phyloP scores from a whole-genome alignment of 345 rosid species.

The Eutrema heterophyllum region DNA sequence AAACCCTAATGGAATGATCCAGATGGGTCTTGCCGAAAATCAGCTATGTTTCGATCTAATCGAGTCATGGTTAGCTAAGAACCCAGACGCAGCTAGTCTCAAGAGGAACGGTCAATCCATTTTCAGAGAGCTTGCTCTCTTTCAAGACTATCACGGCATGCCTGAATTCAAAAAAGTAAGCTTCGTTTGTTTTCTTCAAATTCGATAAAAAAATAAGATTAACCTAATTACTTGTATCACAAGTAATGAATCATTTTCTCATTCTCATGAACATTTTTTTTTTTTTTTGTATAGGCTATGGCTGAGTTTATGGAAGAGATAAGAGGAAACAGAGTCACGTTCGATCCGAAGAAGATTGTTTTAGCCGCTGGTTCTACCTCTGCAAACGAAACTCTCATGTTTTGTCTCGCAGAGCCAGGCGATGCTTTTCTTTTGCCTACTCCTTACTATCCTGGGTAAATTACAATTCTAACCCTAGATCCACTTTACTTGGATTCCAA shows the following conservation, averaged over 20 bases:
- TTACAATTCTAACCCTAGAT: conserved; percentile 3
- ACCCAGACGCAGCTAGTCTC: conserved; percentile 60
- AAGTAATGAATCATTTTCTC: background rate
- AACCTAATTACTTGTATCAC: background rate
- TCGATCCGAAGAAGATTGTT: conserved; percentile 52
- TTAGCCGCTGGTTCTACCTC: conserved; percentile 84
- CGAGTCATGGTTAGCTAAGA: conserved; percentile 63
- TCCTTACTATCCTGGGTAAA: conserved; percentile 83
- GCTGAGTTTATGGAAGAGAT: conserved; percentile 81
- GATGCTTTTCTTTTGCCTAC: conserved; percentile 80
- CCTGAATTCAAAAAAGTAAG: conserved; percentile 65
- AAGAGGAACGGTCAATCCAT: conserved; percentile 60
- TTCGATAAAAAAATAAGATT: background rate
- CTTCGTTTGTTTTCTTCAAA: background rate
- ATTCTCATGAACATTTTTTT: background rate
- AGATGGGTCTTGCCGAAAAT: conserved; percentile 87
- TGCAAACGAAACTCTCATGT: conserved; percentile 75
- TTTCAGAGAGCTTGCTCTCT: conserved; percentile 76
- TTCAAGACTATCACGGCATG: conserved; percentile 78
- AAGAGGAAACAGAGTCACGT: conserved; percentile 66
- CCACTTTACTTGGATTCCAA: conserved; percentile 28
- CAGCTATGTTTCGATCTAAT: conserved; percentile 70
- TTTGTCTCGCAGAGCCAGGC: conserved; percentile 71
- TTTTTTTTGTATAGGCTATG: conserved; percentile 44
- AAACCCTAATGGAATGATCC: conserved; percentile 70